These are phyloP conservation scores for Mrakia gelida DNA, from an alignment of 768 basidiomycete genomes.

Conservation along the genomic window DNA sequence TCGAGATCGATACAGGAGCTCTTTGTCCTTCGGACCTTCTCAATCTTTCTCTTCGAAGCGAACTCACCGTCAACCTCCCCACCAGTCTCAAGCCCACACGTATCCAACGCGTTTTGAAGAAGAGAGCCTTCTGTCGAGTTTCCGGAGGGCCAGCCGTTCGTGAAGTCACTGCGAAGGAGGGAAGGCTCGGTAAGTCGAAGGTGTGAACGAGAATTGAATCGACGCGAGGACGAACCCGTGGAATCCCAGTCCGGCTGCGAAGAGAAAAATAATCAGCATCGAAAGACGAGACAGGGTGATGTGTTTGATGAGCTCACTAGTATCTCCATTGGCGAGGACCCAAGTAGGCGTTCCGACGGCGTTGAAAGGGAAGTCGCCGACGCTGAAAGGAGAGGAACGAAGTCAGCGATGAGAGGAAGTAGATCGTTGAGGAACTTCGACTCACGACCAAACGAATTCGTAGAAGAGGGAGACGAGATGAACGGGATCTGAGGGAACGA, in stretches of 20 bases:
- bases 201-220: background rate
- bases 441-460: constrained; percentile 43
- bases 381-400: background rate
- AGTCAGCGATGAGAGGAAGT: too few species aligned
- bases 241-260: background rate
- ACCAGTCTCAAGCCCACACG: constrained; percentile 18
- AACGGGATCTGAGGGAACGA: constrained; percentile 36
- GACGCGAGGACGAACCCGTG: background rate
- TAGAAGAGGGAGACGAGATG: constrained; percentile 45
- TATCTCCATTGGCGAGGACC: constrained; percentile 44
- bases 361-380: constrained; percentile 45
- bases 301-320: constrained; percentile 28
- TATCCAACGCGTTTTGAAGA: constrained; percentile 43
- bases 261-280: background rate
- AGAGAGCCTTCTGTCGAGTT: constrained; percentile 37
- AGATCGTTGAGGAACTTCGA: too few species aligned
- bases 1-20: background rate
- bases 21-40: too few species aligned
- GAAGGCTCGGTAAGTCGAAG: background rate
- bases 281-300: background rate
- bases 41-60: too few species aligned
- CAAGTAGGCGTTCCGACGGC: constrained; percentile 38
- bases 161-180: constrained; percentile 38
- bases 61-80: background rate
- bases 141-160: constrained; percentile 43